Evolutionary conservation across 1,284 basidiomycete genomes (phyloP), one percentile per base, ranked within the genome.

Genomic region (Cryptococcus neoformans): DNA sequence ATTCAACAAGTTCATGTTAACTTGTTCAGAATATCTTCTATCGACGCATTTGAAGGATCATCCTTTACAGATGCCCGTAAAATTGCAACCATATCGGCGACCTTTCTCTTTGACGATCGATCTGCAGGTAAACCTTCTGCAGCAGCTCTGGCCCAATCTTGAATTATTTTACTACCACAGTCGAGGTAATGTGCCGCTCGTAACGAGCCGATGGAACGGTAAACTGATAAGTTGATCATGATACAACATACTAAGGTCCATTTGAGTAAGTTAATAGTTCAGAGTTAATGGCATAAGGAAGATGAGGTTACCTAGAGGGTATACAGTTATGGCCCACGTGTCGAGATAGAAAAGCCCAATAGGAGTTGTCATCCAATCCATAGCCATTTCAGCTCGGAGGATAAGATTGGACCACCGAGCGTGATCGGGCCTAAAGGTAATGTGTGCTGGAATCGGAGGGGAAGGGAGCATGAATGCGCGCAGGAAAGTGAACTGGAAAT

Each of bases 321-420:
- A 65, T 11, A 54, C 41, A 5, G 49, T 56, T 12, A 49, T 57
- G 0, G 58, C 53, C 63, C 60, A 65, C 11, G 58, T 50, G 44
- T 63, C 62, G 9, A 63, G 42, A 35, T 58, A 60, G n/a, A 59
- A 60, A 12, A 47, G 17, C 11, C 63, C 63, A 11, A 55, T 49
- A 0, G 58, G 47, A 4, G 58, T 54, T 66, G 74, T 55, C 67
- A 75, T 10, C 77, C 77, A 65, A 10, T 58, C 48, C 6, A 59
- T 40, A 6, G 57, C 63, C 38, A 57, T 49, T 39, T 60, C 56
- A 9, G 59, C 54, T 21, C 60, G 39, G 12, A 45, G 34, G 7
- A 51, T 44, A 6, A 65, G 48, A 1, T 17, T 44, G 11, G 44
- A 3, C 59, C 58, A 62, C 11, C 61, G 47, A 11, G 53, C 44